Evolutionary conservation across 306 rosid genomes (phyloP).

Genomic region (Dalbergia oliveri): DNA sequence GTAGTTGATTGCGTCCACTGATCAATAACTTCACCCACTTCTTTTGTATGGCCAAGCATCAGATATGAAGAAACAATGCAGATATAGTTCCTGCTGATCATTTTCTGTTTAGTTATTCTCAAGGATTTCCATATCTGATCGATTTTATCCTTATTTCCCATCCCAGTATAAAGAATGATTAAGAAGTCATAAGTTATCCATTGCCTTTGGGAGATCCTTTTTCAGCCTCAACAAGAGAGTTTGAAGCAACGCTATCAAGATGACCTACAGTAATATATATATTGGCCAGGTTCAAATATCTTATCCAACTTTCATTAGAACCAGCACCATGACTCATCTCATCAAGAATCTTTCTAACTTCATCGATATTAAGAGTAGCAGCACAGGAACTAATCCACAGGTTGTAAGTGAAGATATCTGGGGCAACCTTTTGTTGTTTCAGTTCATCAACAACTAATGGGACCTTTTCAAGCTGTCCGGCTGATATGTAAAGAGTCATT

Average conservation of each 20-base stretch:
- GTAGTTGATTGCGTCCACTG: slow-evolving; percentile 82
- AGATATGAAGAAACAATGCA: slow-evolving; percentile 82
- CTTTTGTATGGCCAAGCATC: slow-evolving; percentile 75
- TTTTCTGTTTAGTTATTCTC: slow-evolving; percentile 81
- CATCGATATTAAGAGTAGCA: slow-evolving; percentile 67
- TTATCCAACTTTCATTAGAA: slow-evolving; percentile 71
- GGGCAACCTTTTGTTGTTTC: slow-evolving; percentile 64
- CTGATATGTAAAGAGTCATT: slow-evolving; percentile 94
- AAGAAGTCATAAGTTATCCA: slow-evolving; percentile 94
- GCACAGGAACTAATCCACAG: slow-evolving; percentile 94
- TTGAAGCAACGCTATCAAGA: slow-evolving; percentile 63
- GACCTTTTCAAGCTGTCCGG: slow-evolving; percentile 88
- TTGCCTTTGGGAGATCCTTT: slow-evolving; percentile 76
- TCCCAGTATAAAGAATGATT: slow-evolving; percentile 78
- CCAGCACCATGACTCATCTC: slow-evolving; percentile 71
- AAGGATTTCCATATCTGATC: slow-evolving; percentile 91
- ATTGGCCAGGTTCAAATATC: slow-evolving; percentile 71
- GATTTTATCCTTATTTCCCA: slow-evolving; percentile 76
- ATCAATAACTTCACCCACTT: slow-evolving; percentile 77
- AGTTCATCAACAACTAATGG: slow-evolving; percentile 73
- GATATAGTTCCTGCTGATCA: slow-evolving; percentile 80
- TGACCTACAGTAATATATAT: slow-evolving; percentile 64
- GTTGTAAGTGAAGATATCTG: slow-evolving; percentile 90
- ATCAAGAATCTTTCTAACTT: slow-evolving; percentile 68
- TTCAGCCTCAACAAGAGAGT: slow-evolving; percentile 71